Evolutionary conservation across 768 basidiomycete species (phyloP), one percentile per base, ranked within the genome.

Genomic region (Suillus weaverae): DNA sequence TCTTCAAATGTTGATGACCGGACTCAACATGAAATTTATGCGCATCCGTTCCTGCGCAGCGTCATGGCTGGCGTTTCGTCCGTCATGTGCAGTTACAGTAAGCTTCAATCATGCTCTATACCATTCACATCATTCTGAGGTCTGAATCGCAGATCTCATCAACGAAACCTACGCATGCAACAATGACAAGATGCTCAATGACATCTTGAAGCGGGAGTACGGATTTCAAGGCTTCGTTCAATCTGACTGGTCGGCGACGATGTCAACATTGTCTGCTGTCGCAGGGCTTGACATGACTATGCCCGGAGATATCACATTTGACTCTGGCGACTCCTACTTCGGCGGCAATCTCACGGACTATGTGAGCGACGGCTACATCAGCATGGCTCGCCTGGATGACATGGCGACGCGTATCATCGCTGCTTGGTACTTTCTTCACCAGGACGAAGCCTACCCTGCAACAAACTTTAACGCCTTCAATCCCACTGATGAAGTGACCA

Each of bases 381-480:
- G 89, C 0, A 79, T 82, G 67, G 72, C 81, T 4, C 85, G 91
- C 6, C 76, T 91, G 6, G 86, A 89, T 62, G 93, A 95, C 72
- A 94, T 94, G 91, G 92, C 89, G 5, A 87, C 85, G 10, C 88
- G 93, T 36, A 89, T 95, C 69, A 72, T 94, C 32, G 89, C 91
- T 3, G 77, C 81, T 0, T 94, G 86, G 85, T 92, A 88, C 70
- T 76, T 85, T 61, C 80, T 90, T 53, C 79, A 80, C 41, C 91
- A 93, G 76, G 74, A 78, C 16, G 72, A 81, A 8, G 75, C 77
- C 14, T 95, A 83, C 76, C 92, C 94, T 0, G 65, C 71, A 14
- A 82, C 84, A 68, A 92, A 88, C 79, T 94, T 95, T 74, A 85
- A 93, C 70, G 85, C 87, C 2, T 89, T 88, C 80, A 62, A 73